Base-by-base conservation (phyloP, 169 alveolate species). In the Plasmodium chabaudi region DNA sequence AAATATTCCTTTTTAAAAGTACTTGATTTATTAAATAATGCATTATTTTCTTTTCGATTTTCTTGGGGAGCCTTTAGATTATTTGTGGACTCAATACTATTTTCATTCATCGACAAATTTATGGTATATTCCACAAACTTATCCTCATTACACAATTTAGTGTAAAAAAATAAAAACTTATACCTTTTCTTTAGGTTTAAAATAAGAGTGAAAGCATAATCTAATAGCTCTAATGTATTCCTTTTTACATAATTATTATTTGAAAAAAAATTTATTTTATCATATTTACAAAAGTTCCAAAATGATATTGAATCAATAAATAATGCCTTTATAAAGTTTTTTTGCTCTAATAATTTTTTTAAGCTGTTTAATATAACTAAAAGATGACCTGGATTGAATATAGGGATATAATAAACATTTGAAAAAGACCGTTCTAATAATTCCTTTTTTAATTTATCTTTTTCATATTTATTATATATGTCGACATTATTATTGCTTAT, bases 381-480 rank as follows among this genome's bases (percentile, higher is more conserved):
- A 51, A 79, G 56, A 65, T 79, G 89, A 2, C 89, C 89, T 65
- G 89, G 89, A 67, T 79, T 79, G 21, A 79, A 79, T 64, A 79
- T 79, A 9, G 69, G 89, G 53, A 79, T 65, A 79, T 79, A 79
- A 21, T 67, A 79, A 39, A 79, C 47, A 25, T 79, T 79, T 1
- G 89, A 51, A 79, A 79, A 79, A 7, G 89, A 79, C 25, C 42
- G 65, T 60, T 79, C 82, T 27, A 65, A 53, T 65, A 15, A 64
- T 67, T 13, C 25, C 42, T 79, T 64, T 67, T 69, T 69, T 79
- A 79, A 39, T 19, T 64, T 17, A 27, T 27, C 19, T 17, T 55
- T 55, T 55, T 72, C 42, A 21, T 5, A 17, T 25, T 47, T 25
- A 47, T 19, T 57, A 75, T 42, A 21, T 46, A 23, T 75, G 9